Base-by-base conservation (phyloP, 179 eudicot species). In the Monotropa hypopitys region DNA sequence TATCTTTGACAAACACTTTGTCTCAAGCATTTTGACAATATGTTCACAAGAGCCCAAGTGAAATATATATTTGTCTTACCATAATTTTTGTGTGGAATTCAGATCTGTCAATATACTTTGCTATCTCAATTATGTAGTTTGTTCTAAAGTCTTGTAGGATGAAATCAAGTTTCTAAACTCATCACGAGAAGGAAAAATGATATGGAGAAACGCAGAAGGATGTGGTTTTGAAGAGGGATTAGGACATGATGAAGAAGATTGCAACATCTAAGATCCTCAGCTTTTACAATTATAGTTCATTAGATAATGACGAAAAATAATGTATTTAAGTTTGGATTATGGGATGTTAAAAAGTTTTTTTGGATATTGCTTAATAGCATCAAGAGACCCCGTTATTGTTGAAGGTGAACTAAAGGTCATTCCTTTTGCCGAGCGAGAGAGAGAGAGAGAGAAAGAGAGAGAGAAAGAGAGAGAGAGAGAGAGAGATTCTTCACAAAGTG, bases 401-500 rank as follows among this genome's bases (percentile, higher is more conserved):
- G 3, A 8, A 4, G 3, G 68, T 69, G 51, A 69, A 5, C 7
- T 42, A 11, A 4, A 7, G 70, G 30, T 4, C 32, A n/a, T 69
- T 69, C 72, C 21, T 18, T 32, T 3, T 40, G 15, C 49, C 38
- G 15, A 42, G 20, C 11, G 46, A 28, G 72, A 28, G 21, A 23
- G 18, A 11, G 3, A 15, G 74, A 57, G 20, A 23, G 46, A 28
- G 72, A 28, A 12, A 23, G 18, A 11, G 3, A 15, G 74, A 57
- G 20, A 23, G 46, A 28, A 49, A 28, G 21, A 23, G 18, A 11
- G 3, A 15, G 20, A 23, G 46, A 28, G 72, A 28, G 21, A 23
- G 18, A 11, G 3, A 15, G 74, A 57, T 78, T 79, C 77, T 79
- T 79, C 81, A 73, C 78, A 51, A 9, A 63, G 74, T 74, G 40